Base-by-base conservation (phyloP, 768 basidiomycete genomes). In the Rubroboletus satanas region DNA sequence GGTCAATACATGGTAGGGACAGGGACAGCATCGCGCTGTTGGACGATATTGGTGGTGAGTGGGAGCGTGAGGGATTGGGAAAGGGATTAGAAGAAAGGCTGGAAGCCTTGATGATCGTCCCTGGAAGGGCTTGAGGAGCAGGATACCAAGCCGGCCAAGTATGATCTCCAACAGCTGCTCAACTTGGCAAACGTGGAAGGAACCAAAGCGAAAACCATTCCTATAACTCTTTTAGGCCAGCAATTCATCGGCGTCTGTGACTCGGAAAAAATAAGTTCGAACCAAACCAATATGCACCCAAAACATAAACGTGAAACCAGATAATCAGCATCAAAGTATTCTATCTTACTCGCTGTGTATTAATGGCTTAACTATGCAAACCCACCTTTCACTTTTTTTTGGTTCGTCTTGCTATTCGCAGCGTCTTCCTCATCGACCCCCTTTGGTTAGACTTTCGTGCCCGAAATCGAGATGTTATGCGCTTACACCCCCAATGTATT, bases 31-130 rank as follows among this genome's bases (percentile, higher is more conserved):
- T 77, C 35, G 74, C 71, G 8, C 54, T 84, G 59, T 61, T 83
- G 45, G 85, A 85, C 61, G 86, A 87, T 43, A 72, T 80, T 1
- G 89, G 90, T 9, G 90, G 91, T 0, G 93, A 94, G 71, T 95
- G 90, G 91, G 88, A 90, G 59, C 74, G 91, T 2, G 88, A 91
- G 61, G 92, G 92, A 0, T 68, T 95, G 26, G 92, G 93, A 0
- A 80, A 74, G 55, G 92, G 93, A 0, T 69, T 95, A 46, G 93
- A 90, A 70, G 92, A 93, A 74, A 74, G 92, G 52, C 68, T 95
- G 50, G 92, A 93, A 63, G 77, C 75, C 31, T 65, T 83, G 59
- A 77, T 78, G 73, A 62, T 63, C 21, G 49, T 66, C 33, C 68
- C 67, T 28, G 64, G 62, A 6, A 61, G 31, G 21, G 70, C 54